A percentile compares a stretch with the other conserved stretches of the same genome.
These are phyloP conservation scores for Graphilbum sp. DNA, from an alignment of 2,329 filamentous ascomycete genomes.

Conservation along the genomic window DNA sequence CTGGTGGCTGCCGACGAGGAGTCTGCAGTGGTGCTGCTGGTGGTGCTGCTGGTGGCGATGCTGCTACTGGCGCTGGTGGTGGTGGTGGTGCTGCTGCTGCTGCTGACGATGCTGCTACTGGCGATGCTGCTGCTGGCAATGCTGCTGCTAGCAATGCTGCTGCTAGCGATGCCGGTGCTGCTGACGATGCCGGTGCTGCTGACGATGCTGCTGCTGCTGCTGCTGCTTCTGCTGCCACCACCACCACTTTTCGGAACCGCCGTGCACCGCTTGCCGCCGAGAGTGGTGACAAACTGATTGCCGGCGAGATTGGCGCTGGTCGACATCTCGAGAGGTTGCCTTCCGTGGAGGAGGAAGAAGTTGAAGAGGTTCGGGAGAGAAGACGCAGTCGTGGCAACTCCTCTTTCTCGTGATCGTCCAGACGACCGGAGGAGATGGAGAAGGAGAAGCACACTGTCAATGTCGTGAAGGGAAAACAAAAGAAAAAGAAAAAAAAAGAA, in stretches of 20 bases:
- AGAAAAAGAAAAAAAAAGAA: conserved; percentile 10
- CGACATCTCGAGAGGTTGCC: conserved; percentile 26
- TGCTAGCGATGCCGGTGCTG: conserved; percentile 4
- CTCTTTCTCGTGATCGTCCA: conserved; percentile 4
- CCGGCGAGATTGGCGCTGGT: conserved; percentile 23
- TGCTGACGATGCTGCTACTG: not conserved
- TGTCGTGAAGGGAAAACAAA: conserved; percentile 14
- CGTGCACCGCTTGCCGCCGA: conserved; percentile 36
- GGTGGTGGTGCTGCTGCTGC: not conserved
- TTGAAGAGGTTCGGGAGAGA: not conserved
- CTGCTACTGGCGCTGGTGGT: too few species aligned
- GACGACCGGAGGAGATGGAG: conserved; percentile 4
- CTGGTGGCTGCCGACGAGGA: too few species aligned
- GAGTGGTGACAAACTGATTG: conserved; percentile 31
- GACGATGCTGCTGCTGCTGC: not conserved
- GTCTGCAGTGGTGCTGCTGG: too few species aligned
- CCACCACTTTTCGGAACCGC: conserved; percentile 25
- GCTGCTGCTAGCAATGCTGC: too few species aligned
- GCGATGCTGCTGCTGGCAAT: too few species aligned
- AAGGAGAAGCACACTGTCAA: conserved; percentile 24
- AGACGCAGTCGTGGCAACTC: conserved; percentile 1
- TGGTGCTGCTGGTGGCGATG: too few species aligned
- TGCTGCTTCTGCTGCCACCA: not conserved
- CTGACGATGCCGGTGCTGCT: not conserved
- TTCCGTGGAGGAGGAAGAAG: not conserved